Conservation (phyloP, 768 basidiomycete genomes). For the Suillus bovinus region DNA sequence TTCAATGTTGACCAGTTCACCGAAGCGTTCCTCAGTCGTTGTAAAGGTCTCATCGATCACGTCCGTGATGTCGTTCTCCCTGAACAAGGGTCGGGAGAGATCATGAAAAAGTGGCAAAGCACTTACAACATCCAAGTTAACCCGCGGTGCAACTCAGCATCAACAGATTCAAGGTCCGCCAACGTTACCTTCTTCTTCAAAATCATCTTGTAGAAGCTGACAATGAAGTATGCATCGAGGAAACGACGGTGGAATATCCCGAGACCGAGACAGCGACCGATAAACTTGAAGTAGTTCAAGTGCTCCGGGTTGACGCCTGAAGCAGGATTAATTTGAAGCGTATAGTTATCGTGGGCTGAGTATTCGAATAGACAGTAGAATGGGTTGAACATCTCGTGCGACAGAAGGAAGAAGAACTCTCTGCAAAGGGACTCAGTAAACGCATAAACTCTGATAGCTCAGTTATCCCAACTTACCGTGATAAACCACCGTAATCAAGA, state of each 20-base stretch:
- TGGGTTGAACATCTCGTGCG: slow-evolving; percentile 99
- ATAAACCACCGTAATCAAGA: slow-evolving; percentile 96
- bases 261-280: slow-evolving; percentile 91
- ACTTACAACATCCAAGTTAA: slow-evolving; percentile 99
- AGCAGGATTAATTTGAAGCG: slow-evolving; percentile 98
- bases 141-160: slow-evolving; percentile 91
- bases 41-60: slow-evolving; percentile 98
- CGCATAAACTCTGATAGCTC: background rate
- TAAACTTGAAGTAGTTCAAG: slow-evolving; percentile 99
- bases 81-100: slow-evolving; percentile 31
- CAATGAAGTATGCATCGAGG: slow-evolving; percentile 99
- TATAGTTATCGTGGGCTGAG: slow-evolving; percentile 99
- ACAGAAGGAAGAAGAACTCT: slow-evolving; percentile 99
- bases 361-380: slow-evolving; percentile 99
- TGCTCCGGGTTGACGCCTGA: slow-evolving; percentile 99
- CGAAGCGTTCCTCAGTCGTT: slow-evolving; percentile 96
- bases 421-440: slow-evolving; percentile 41
- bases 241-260: slow-evolving; percentile 99
- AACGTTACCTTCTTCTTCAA: slow-evolving; percentile 95
- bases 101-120: background rate
- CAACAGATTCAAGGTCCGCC: slow-evolving; percentile 93
- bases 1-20: slow-evolving; percentile 96
- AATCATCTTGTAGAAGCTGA: slow-evolving; percentile 99
- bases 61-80: slow-evolving; percentile 98
- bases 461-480: slow-evolving; percentile 66